Evolutionary conservation across 768 basidiomycete species (phyloP), one percentile per base, ranked within the genome.

Genomic region (Amanita pallidorosea): DNA sequence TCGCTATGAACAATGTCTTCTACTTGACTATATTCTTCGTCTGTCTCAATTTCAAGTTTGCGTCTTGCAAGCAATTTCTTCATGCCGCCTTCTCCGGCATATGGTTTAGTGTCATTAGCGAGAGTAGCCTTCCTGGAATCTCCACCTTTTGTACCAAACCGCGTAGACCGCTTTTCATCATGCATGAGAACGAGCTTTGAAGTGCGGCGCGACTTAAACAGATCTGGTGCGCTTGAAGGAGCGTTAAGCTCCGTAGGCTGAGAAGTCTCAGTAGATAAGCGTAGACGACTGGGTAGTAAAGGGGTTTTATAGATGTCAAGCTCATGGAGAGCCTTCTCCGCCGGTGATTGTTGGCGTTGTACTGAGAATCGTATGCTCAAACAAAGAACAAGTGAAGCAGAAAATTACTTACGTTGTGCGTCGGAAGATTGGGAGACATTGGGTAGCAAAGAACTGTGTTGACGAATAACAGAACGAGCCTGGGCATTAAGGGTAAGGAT

Each of bases 271-370:
- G 66, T 67, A 27, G 65, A 60, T 20, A 69, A 67, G 40, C 73
- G 70, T 52, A 79, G 61, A 17, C 77, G 75, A 35, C 83, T 80
- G 9, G 87, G 85, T 13, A 88, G 57, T 41, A 89, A 73, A 5
- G 87, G 87, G 1, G 84, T 89, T 66, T 82, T 84, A 70, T 88
- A 89, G 27, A 84, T 72, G 55, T 88, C 85, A 41, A 87, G 67
- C 57, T 85, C 81, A 38, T 83, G 80, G 5, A 89, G 69, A 13
- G 81, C 81, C 52, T 74, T 73, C 65, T 87, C 82, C 17, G 84
- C 80, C 15, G 79, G 70, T n/a, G 40, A 72, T 78, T 56, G 67
- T 62, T 13, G 69, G 52, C 60, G 55, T 42, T 55, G 47, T 41
- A 31, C 45, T 46, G 51, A 37, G 53, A 37, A 27, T 11, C 2